Evolutionary conservation across 164 flowering plant genomes (phyloP).

Genomic region (Annona squamosa): DNA sequence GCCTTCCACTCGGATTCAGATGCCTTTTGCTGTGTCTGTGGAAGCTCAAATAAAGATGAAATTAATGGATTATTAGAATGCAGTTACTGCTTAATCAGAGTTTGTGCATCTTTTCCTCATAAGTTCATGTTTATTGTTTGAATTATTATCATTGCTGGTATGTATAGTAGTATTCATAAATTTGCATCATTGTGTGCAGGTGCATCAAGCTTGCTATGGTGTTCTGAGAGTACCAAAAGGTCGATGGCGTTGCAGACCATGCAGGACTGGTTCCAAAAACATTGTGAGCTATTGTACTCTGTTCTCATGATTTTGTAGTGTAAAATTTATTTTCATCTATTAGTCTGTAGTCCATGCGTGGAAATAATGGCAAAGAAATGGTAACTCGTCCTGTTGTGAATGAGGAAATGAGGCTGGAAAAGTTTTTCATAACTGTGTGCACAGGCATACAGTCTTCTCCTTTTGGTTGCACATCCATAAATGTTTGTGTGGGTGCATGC

Average conservation of each 20-base stretch:
- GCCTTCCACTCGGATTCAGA: conserved; percentile 22
- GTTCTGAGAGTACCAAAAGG: conserved; percentile 49
- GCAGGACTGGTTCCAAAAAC: conserved; percentile 37
- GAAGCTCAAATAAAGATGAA: conserved; percentile 42
- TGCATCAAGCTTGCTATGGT: conserved; percentile 69
- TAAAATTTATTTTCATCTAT: too few relatives aligned
- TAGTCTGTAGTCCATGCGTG: too few relatives aligned
- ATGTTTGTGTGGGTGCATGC: too few relatives aligned
- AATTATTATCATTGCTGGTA: neutral
- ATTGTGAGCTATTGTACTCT: conserved; percentile 29
- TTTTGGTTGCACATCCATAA: too few relatives aligned
- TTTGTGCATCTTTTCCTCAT: conserved; percentile 15
- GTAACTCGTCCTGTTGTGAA: too few relatives aligned
- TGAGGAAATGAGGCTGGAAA: too few relatives aligned
- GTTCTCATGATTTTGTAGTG: neutral
- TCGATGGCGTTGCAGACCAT: conserved; percentile 52
- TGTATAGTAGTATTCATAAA: neutral
- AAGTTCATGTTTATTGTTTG: neutral
- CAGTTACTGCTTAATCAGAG: conserved; percentile 39
- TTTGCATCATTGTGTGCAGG: conserved; percentile 25
- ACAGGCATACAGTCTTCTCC: too few relatives aligned
- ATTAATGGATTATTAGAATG: conserved; percentile 42
- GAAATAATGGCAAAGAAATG: too few relatives aligned
- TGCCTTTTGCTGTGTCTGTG: conserved; percentile 55
- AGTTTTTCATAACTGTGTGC: too few relatives aligned